Evolutionary conservation across 306 rosid species (phyloP), one percentile per base, ranked within the genome.

Genomic region (Fragaria ananassa): DNA sequence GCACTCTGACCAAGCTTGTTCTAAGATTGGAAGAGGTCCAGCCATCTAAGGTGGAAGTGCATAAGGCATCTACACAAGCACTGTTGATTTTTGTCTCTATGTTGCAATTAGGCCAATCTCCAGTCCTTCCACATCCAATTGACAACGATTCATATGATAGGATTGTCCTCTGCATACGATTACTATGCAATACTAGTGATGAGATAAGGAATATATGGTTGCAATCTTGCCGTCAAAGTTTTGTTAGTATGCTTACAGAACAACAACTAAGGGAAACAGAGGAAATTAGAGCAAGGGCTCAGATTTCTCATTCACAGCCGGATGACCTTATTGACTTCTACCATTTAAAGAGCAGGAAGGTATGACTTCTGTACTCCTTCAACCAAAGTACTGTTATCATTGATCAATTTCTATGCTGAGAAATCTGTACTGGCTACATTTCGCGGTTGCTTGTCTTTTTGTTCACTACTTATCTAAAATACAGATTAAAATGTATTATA

Each of bases 331-430:
- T 90, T 79, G 96, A 90, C 53, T 90, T 90, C 70, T 88, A 88
- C 84, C 96, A 90, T 85, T 70, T 90, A 83, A 90, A 90, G 87
- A 88, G 93, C 87, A 86, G 91, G 85, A 90, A 90, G 92, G 96
- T 90, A 83, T 17, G 49, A 15, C 31, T 49, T 50, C 4, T n/a
- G 27, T 41, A 47, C 41, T 64, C 10, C 11, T 49, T 64, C 31
- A 29, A 13, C n/a, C 2, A 61, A 62, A 66, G 14, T 41, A 61
- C 34, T 63, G 8, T 19, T 74, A 15, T 29, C 58, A 10, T 45
- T 42, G 17, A 46, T 45, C 68, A 74, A 25, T 74, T 56, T 41
- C 45, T 21, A 41, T 23, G 49, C 51, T 39, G 23, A 14, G 14
- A 1, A 29, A 9, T 8, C 35, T 49, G 17, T 31, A 71, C 60